These are phyloP conservation scores for Noccaea caerulescens DNA, from an alignment of 345 rosid species.

Conservation along the genomic window DNA sequence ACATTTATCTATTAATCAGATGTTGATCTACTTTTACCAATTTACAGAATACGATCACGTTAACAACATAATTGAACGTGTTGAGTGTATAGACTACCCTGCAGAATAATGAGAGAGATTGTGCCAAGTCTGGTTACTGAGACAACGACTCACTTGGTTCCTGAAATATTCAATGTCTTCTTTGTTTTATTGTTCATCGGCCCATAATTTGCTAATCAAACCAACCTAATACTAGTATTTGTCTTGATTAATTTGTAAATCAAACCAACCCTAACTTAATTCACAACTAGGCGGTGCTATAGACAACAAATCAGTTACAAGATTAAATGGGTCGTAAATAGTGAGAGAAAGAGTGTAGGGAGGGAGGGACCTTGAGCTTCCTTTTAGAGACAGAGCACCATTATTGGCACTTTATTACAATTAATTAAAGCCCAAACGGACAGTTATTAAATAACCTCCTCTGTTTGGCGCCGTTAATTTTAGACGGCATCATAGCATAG, in stretches of 20 bases:
- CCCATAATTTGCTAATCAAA: slow-evolving; percentile 15
- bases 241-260: background rate
- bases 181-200: slow-evolving; percentile 33
- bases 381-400: background rate
- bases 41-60: background rate
- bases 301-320: background rate
- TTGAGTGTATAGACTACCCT: too few species aligned
- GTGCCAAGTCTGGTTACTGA: slow-evolving; percentile 27
- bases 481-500: slow-evolving; percentile 20
- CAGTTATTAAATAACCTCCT: background rate
- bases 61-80: background rate
- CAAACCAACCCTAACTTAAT: slow-evolving; percentile 13
- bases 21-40: slow-evolving; percentile 17
- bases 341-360: background rate
- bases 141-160: slow-evolving; percentile 22
- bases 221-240: background rate
- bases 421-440: background rate
- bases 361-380: background rate
- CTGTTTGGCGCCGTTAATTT: slow-evolving; percentile 34
- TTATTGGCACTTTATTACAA: background rate
- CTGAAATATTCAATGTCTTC: slow-evolving; percentile 47
- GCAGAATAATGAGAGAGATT: background rate
- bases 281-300: slow-evolving; percentile 2
- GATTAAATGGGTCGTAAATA: background rate
- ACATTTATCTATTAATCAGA: background rate